Conservation (phyloP, 345 rosid species). For the Citrus cavaleriei region DNA sequence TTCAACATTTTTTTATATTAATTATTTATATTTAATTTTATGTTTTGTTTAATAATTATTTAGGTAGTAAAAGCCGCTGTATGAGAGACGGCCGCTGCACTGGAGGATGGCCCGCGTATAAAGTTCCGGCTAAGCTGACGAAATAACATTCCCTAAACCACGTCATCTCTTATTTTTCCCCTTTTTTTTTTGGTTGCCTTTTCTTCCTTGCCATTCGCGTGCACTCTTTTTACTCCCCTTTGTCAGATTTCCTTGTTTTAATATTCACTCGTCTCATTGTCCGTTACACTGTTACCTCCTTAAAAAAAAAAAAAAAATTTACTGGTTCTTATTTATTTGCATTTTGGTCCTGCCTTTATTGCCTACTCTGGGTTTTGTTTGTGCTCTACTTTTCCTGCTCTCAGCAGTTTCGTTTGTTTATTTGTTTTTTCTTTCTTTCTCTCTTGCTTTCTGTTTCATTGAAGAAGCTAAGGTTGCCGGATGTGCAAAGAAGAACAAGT, state of each 20-base stretch:
- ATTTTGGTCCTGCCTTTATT: neutral
- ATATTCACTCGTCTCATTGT: neutral
- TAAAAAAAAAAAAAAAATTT: neutral
- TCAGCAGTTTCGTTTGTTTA: neutral
- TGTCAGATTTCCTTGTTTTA: constrained; percentile 25
- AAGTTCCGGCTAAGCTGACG: constrained; percentile 16
- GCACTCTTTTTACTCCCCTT: constrained; percentile 17
- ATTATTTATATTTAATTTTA: too few species aligned
- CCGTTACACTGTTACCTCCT: neutral
- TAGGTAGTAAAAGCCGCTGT: too few species aligned
- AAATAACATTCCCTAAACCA: constrained; percentile 14
- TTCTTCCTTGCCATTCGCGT: constrained; percentile 26
- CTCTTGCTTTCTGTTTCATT: neutral
- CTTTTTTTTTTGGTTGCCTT: neutral
- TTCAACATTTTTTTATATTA: too few species aligned
- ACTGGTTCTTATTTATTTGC: neutral
- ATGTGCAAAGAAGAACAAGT: constrained; percentile 21
- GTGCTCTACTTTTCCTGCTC: too few species aligned
- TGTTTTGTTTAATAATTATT: too few species aligned
- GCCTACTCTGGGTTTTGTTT: neutral
- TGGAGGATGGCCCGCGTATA: too few species aligned
- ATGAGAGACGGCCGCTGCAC: too few species aligned
- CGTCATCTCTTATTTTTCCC: neutral
- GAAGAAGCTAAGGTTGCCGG: constrained; percentile 9
- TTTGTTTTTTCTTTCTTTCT: neutral